Conservation (phyloP, 805 yeast genomes). For the Yamadazyma ubonensis region DNA sequence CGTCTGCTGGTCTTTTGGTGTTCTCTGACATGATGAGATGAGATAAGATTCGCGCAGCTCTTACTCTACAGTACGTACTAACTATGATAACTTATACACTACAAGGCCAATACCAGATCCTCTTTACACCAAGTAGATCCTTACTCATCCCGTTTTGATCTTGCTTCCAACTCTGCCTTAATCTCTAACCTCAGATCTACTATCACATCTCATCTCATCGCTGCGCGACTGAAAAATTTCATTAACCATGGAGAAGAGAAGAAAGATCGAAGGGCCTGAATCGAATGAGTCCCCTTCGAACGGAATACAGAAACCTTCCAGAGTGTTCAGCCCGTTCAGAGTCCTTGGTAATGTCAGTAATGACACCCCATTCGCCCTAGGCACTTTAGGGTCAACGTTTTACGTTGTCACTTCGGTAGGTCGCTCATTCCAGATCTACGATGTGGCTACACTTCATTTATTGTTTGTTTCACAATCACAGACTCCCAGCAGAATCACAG, state of each 20-base stretch:
- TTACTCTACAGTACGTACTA: not conserved
- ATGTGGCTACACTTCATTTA: slow-evolving; percentile 80
- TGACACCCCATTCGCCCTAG: slow-evolving; percentile 79
- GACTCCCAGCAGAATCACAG: slow-evolving; percentile 66
- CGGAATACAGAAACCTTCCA: slow-evolving; percentile 28
- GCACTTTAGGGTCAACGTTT: slow-evolving; percentile 84
- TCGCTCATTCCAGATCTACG: slow-evolving; percentile 85
- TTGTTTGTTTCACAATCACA: slow-evolving; percentile 82
- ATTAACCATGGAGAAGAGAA: slow-evolving; percentile 30
- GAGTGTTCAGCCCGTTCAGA: slow-evolving; percentile 81
- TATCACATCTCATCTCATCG: slow-evolving; percentile 10
- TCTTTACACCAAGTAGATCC: not conserved
- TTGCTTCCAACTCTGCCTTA: not conserved
- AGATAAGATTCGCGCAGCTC: not conserved
- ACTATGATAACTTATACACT: not conserved
- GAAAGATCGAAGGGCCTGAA: slow-evolving; percentile 24
- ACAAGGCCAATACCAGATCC: not conserved
- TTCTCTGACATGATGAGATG: not conserved
- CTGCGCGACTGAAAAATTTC: slow-evolving; percentile 3
- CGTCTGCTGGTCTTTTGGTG: slow-evolving; percentile 13
- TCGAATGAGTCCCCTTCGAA: slow-evolving; percentile 1
- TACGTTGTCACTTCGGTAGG: slow-evolving; percentile 91
- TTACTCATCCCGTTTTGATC: not conserved
- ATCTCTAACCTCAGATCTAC: not conserved
- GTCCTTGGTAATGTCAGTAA: slow-evolving; percentile 88